Conservation (phyloP, 306 rosid species). For the Quercus cerris region DNA sequence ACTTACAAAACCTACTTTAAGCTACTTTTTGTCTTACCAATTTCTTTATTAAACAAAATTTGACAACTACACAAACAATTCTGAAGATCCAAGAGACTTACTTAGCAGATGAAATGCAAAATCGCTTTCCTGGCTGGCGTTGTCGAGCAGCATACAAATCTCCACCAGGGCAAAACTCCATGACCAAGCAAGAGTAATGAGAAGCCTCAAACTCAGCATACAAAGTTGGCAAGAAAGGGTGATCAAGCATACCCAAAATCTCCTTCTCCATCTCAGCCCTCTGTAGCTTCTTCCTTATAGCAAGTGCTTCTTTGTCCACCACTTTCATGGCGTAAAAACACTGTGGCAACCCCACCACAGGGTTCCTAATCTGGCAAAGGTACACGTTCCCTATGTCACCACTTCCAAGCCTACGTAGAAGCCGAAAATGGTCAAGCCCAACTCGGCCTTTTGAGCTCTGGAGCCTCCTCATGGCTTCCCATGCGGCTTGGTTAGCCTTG, state of each 20-base stretch:
- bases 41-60: neutral
- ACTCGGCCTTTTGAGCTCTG: constrained; percentile 55
- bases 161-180: constrained; percentile 99
- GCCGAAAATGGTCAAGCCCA: constrained; percentile 76
- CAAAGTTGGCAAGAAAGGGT: constrained; percentile 85
- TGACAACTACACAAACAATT: neutral
- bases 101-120: constrained; percentile 67
- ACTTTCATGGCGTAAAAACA: constrained; percentile 94
- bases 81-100: constrained; percentile 22
- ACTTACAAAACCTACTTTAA: too few species aligned
- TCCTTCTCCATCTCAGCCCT: constrained; percentile 94
- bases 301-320: constrained; percentile 88
- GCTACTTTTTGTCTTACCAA: too few species aligned
- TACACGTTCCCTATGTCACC: constrained; percentile 93
- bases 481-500: constrained; percentile 82
- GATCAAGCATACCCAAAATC: constrained; percentile 82
- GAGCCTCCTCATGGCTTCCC: constrained; percentile 82
- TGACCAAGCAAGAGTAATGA: constrained; percentile 89
- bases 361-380: constrained; percentile 86
- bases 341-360: constrained; percentile 58
- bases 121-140: constrained; percentile 71
- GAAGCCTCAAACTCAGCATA: constrained; percentile 90
- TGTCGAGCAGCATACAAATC: constrained; percentile 83
- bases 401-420: constrained; percentile 75
- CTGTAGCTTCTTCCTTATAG: constrained; percentile 72